Conservation (phyloP, 768 basidiomycete genomes). For the Rhodocollybia butyracea region DNA sequence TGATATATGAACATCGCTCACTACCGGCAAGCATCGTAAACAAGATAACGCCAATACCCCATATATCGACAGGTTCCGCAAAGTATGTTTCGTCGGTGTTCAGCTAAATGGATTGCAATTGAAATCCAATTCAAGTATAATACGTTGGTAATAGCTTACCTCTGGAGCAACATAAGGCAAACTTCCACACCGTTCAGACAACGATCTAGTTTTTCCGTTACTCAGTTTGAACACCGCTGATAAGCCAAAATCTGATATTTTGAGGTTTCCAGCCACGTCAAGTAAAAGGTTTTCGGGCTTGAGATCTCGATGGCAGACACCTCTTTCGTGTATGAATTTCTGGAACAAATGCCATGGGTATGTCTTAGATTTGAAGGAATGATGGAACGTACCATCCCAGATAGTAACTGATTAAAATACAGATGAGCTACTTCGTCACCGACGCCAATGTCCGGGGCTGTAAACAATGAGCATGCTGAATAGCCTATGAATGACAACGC, state of each 20-base stretch:
- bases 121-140: background rate
- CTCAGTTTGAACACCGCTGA: slow-evolving; percentile 88
- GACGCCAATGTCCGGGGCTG: slow-evolving; percentile 89
- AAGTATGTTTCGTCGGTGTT: slow-evolving; percentile 65
- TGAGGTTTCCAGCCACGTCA: slow-evolving; percentile 78
- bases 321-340: slow-evolving; percentile 84
- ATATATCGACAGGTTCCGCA: slow-evolving; percentile 93
- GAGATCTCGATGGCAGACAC: slow-evolving; percentile 93
- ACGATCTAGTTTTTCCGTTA: slow-evolving; percentile 66
- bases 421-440: slow-evolving; percentile 84
- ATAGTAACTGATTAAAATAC: slow-evolving; percentile 83
- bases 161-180: slow-evolving; percentile 95
- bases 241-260: slow-evolving; percentile 94
- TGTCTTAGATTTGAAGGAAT: background rate
- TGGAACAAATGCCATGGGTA: slow-evolving; percentile 23
- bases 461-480: background rate
- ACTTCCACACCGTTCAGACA: slow-evolving; percentile 87
- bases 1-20: slow-evolving; percentile 36
- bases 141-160: slow-evolving; percentile 41
- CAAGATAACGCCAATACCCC: slow-evolving; percentile 94
- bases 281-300: slow-evolving; percentile 96
- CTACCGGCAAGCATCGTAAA: slow-evolving; percentile 91
- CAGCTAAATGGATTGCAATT: slow-evolving; percentile 41
- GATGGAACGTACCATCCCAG: slow-evolving; percentile 57
- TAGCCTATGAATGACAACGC: slow-evolving; percentile 20